Evolutionary conservation across 1,284 basidiomycete genomes (phyloP).

Genomic region (Uromyces viciae-fabae): DNA sequence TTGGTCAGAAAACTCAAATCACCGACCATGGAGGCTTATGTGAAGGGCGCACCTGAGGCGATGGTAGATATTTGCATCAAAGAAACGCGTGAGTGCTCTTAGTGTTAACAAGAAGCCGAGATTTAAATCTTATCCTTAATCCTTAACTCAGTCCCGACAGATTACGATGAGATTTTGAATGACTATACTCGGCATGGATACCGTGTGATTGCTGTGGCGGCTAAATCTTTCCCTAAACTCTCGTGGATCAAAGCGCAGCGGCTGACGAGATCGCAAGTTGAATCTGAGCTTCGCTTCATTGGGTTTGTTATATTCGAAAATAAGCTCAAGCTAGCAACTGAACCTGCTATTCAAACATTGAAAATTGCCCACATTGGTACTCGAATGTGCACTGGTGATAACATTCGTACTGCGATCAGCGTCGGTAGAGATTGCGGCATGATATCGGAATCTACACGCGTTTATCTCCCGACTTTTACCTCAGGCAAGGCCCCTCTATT

Average conservation of each 20-base stretch:
- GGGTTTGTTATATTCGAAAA: slow-evolving; percentile 98
- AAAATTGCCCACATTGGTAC: slow-evolving; percentile 86
- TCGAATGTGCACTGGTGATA: slow-evolving; percentile 98
- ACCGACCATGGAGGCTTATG: slow-evolving; percentile 92
- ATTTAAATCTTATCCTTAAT: no score
- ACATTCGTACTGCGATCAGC: slow-evolving; percentile 90
- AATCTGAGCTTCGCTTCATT: slow-evolving; percentile 83
- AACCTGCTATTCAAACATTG: slow-evolving; percentile 83
- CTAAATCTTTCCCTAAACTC: slow-evolving; percentile 86
- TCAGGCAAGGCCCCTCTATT: slow-evolving; percentile 60
- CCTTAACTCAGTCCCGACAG: slow-evolving; percentile 86
- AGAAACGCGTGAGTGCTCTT: slow-evolving; percentile 67
- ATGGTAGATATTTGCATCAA: slow-evolving; percentile 92
- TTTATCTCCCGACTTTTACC: slow-evolving; percentile 82
- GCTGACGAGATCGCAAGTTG: slow-evolving; percentile 93
- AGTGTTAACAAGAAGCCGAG: not conserved
- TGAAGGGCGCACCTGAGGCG: slow-evolving; percentile 97
- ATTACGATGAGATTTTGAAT: slow-evolving; percentile 92
- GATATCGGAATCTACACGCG: slow-evolving; percentile 79
- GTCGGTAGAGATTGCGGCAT: slow-evolving; percentile 93
- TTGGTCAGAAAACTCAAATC: slow-evolving; percentile 93
- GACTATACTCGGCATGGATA: slow-evolving; percentile 98
- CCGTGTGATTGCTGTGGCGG: slow-evolving; percentile 96
- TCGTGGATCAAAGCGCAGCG: slow-evolving; percentile 97
- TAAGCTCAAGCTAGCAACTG: slow-evolving; percentile 89